These are phyloP conservation scores for Leccinellum rugosiceps DNA, from an alignment of 768 basidiomycete species.

Conservation along the genomic window DNA sequence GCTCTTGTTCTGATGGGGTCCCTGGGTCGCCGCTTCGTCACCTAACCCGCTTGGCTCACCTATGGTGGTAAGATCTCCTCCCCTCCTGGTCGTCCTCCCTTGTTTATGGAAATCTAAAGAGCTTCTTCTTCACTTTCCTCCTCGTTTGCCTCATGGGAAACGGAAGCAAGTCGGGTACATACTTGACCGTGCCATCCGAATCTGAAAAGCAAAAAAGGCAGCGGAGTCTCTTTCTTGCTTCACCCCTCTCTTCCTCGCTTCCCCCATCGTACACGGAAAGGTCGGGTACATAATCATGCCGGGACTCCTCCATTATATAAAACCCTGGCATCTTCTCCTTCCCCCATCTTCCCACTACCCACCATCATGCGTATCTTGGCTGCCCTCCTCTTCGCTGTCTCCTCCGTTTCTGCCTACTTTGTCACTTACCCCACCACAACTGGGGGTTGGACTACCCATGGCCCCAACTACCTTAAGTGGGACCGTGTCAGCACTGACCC, in stretches of 20 bases:
- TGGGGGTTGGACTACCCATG: slow-evolving; percentile 57
- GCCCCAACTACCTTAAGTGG: slow-evolving; percentile 59
- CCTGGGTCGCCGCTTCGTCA: too few species aligned
- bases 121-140: too few species aligned
- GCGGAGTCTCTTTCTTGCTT: too few species aligned
- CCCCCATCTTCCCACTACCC: background rate
- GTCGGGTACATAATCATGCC: slow-evolving; percentile 4
- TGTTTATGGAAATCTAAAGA: too few species aligned
- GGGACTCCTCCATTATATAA: background rate
- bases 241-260: background rate
- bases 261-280: slow-evolving; percentile 17
- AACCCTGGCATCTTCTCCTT: background rate
- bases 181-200: too few species aligned
- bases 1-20: too few species aligned
- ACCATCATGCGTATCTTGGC: slow-evolving; percentile 43
- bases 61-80: too few species aligned
- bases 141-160: too few species aligned
- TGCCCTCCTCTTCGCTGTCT: slow-evolving; percentile 46
- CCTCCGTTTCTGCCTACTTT: slow-evolving; percentile 59
- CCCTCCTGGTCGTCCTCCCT: too few species aligned
- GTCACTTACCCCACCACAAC: slow-evolving; percentile 50
- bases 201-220: too few species aligned
- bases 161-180: too few species aligned
- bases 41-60: too few species aligned
- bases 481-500: slow-evolving; percentile 62